Evolutionary conservation across 208 protist genomes (phyloP).

Genomic region (Porcisia hertigi): DNA sequence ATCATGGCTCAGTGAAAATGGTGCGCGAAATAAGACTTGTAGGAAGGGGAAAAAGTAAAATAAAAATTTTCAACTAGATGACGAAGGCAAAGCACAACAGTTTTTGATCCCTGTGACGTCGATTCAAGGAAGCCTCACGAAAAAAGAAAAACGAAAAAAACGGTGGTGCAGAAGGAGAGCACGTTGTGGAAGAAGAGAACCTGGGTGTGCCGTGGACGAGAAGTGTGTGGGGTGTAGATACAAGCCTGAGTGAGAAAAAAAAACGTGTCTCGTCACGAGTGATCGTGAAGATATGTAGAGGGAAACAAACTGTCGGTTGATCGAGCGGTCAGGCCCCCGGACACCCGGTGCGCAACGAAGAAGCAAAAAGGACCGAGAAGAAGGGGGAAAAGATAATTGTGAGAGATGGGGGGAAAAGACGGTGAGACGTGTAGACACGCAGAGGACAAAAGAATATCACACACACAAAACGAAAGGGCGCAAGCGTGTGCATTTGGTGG

Average conservation of each 20-base stretch:
- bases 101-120: not conserved
- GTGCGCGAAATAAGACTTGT: slow-evolving; percentile 16
- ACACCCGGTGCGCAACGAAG: not conserved
- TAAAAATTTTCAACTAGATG: not conserved
- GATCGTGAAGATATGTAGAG: not conserved
- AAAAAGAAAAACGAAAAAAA: not conserved
- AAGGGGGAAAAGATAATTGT: no score
- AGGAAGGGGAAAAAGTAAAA: not conserved
- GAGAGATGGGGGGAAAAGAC: not conserved
- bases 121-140: not conserved
- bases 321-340: not conserved
- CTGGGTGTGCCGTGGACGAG: not conserved
- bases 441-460: not conserved
- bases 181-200: not conserved
- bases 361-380: not conserved
- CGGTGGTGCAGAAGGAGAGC: not conserved
- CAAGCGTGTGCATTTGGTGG: not conserved
- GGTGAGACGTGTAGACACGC: not conserved
- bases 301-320: not conserved
- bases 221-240: not conserved
- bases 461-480: not conserved
- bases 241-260: not conserved
- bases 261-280: not conserved
- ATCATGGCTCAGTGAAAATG: slow-evolving; percentile 59
- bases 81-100: not conserved